Conservation (phyloP, 371 early-diverging fungal genomes). For the Mortierella sp. region DNA sequence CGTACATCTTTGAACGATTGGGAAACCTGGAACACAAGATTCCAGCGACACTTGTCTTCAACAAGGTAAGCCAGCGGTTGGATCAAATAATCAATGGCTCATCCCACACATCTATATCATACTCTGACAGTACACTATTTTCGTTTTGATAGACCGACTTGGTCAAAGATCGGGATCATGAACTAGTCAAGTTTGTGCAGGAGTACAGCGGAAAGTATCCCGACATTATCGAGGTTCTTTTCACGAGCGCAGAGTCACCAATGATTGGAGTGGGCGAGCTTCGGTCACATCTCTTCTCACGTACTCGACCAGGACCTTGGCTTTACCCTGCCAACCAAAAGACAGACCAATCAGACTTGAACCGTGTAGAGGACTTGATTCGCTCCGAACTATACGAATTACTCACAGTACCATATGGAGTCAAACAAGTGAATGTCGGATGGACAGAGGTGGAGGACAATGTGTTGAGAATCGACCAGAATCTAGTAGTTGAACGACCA, state of each 20-base stretch:
- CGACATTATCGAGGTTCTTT: slow-evolving; percentile 46
- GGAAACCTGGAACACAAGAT: slow-evolving; percentile 44
- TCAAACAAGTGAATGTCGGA: slow-evolving; percentile 72
- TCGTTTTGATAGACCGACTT: slow-evolving; percentile 61
- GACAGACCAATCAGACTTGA: slow-evolving; percentile 71
- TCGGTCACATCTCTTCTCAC: slow-evolving; percentile 55
- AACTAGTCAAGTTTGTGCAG: slow-evolving; percentile 52
- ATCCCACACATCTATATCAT: background rate
- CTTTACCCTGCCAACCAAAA: slow-evolving; percentile 67
- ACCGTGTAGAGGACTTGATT: slow-evolving; percentile 77
- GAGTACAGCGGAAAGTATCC: slow-evolving; percentile 47
- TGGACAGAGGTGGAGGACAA: slow-evolving; percentile 70
- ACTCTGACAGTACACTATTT: background rate
- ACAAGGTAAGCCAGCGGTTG: slow-evolving; percentile 62
- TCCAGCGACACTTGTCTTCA: slow-evolving; percentile 75
- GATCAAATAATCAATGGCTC: background rate
- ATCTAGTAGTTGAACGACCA: slow-evolving; percentile 51
- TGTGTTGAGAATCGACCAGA: slow-evolving; percentile 65
- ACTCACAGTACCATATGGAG: slow-evolving; percentile 74
- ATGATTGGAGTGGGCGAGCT: slow-evolving; percentile 55
- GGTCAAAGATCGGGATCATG: slow-evolving; percentile 55
- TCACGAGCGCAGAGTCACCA: slow-evolving; percentile 33
- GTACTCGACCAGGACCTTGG: slow-evolving; percentile 67
- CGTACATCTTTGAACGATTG: slow-evolving; percentile 67
- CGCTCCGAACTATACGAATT: slow-evolving; percentile 75